A percentile compares a stretch with the other conserved stretches of the same genome.
phyloP scores from a whole-genome alignment of 306 rosid genomes.

The Medicago truncatula region DNA sequence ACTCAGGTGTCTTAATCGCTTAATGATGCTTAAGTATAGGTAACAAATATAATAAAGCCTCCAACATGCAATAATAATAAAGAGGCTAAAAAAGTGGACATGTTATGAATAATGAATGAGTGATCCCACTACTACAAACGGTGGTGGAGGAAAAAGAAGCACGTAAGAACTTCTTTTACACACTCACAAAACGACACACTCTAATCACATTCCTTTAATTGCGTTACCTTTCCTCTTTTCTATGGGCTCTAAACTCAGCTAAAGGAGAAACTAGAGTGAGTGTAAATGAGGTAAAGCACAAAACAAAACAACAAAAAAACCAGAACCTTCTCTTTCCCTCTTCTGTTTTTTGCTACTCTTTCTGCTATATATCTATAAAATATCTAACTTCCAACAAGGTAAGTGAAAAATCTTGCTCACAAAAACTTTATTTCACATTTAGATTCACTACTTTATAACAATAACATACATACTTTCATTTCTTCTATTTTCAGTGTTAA shows the following conservation, averaged over 20 bases:
- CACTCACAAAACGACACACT: conserved; percentile 32
- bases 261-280: not conserved
- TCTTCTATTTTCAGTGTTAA: not conserved
- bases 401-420: not conserved
- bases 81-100: not conserved
- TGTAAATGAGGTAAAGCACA: conserved; percentile 26
- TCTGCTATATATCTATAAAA: not conserved
- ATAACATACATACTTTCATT: not conserved
- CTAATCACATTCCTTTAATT: conserved; percentile 39
- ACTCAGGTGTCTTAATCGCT: not conserved
- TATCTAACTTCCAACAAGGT: conserved; percentile 9
- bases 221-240: conserved; percentile 34
- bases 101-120: not conserved
- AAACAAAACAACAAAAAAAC: conserved; percentile 36
- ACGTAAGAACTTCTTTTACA: conserved; percentile 12
- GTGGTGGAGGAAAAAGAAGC: not conserved
- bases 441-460: not conserved
- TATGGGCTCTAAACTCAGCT: not conserved
- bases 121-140: not conserved
- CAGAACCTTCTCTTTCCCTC: conserved; percentile 50
- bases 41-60: not conserved
- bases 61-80: not conserved
- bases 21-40: not conserved
- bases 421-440: not conserved
- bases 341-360: not conserved